Evolutionary conservation across 75 land plant species (phyloP).

Genomic region (Adiantum capillusveneris): DNA sequence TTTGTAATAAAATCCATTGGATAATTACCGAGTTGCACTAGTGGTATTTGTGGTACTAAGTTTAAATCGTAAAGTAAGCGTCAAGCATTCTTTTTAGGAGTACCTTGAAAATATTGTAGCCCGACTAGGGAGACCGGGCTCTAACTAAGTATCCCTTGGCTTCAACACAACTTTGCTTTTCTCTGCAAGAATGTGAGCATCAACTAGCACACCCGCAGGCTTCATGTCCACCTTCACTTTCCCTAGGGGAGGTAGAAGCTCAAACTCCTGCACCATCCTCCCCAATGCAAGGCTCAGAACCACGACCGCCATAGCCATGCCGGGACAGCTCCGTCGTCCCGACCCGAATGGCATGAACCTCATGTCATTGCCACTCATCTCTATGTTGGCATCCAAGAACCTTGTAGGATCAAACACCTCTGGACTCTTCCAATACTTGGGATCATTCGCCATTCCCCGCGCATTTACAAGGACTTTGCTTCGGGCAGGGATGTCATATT

Average conservation of each 20-base stretch:
- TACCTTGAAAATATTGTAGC: no score
- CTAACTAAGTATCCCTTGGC: conserved; percentile 29
- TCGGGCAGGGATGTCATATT: conserved; percentile 92
- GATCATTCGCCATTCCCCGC: conserved; percentile 90
- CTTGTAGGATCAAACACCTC: conserved; percentile 80
- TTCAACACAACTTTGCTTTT: conserved; percentile 54
- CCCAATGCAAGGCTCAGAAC: no score
- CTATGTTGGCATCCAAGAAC: conserved; percentile 63
- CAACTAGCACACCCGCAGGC: conserved; percentile 57
- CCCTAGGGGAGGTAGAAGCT: no score
- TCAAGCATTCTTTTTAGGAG: no score
- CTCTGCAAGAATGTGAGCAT: conserved; percentile 39
- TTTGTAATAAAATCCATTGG: no score
- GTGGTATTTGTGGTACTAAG: no score
- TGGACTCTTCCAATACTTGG: conserved; percentile 71
- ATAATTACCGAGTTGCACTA: no score
- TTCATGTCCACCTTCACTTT: neutral
- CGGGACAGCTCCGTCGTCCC: no score
- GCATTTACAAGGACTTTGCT: conserved; percentile 96
- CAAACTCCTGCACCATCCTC: no score
- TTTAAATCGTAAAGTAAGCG: no score
- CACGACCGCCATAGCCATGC: no score
- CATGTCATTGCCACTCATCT: conserved; percentile 90
- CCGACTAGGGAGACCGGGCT: no score
- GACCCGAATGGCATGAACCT: conserved; percentile 56